Conservation (phyloP, 257 asterid genomes). For the Solanum corneliomulleri region DNA sequence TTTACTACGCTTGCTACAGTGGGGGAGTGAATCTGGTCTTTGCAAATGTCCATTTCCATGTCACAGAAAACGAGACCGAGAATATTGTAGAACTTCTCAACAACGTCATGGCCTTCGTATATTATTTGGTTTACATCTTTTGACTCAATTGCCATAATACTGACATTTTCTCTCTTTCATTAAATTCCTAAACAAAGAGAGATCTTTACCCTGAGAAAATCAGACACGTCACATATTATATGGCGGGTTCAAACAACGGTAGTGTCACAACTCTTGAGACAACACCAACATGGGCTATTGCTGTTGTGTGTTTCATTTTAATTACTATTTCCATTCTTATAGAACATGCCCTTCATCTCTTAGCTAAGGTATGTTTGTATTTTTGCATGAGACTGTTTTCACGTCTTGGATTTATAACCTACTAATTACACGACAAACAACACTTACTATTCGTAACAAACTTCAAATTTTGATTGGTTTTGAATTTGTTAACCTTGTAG, state of each 20-base stretch:
- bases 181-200: neutral
- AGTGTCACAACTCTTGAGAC: slow-evolving; percentile 21
- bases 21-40: neutral
- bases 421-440: neutral
- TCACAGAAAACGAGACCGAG: neutral
- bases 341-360: slow-evolving; percentile 53
- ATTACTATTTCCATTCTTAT: slow-evolving; percentile 41
- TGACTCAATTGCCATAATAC: neutral
- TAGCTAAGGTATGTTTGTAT: slow-evolving; percentile 34
- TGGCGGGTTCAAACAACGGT: slow-evolving; percentile 4
- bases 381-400: neutral
- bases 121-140: neutral
- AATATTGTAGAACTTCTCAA: neutral
- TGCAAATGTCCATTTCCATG: neutral
- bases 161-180: neutral
- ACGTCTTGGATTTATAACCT: neutral
- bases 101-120: neutral
- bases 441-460: neutral
- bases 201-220: neutral
- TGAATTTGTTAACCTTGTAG: slow-evolving; percentile 13
- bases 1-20: neutral
- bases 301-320: slow-evolving; percentile 44
- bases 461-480: neutral
- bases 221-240: neutral
- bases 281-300: slow-evolving; percentile 77